Conservation (phyloP, 257 asterid genomes). For the Orobanche coerulescens region DNA sequence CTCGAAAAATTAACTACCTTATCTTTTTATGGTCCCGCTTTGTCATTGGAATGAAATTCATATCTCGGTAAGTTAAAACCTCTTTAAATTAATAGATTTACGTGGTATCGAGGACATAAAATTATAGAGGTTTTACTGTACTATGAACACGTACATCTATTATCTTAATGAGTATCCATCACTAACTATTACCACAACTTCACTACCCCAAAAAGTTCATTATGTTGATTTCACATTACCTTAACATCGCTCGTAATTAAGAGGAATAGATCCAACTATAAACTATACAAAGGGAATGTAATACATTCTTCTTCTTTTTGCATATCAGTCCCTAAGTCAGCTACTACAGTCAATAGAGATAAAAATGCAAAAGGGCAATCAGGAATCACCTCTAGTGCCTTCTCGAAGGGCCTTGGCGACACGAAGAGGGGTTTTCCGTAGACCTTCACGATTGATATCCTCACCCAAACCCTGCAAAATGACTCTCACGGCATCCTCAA, state of each 20-base stretch:
- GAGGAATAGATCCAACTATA: conserved; percentile 18
- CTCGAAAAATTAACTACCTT: no score
- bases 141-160: not conserved
- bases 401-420: conserved; percentile 83
- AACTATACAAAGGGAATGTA: not conserved
- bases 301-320: not conserved
- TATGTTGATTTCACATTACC: not conserved
- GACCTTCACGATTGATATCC: conserved; percentile 83
- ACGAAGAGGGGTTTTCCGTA: conserved; percentile 74
- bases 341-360: not conserved
- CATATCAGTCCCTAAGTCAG: not conserved
- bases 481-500: conserved; percentile 79
- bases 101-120: no score
- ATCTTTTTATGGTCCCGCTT: no score
- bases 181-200: not conserved
- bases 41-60: no score
- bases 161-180: not conserved
- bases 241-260: not conserved
- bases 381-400: conserved; percentile 72
- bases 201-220: not conserved
- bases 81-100: no score
- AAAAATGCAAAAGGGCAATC: conserved; percentile 14
- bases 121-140: no score
- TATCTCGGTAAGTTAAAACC: no score
- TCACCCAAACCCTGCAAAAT: conserved; percentile 87